phyloP scores from a whole-genome alignment of 1,139 yeast species.

The Geotrichum phurueaensis region DNA sequence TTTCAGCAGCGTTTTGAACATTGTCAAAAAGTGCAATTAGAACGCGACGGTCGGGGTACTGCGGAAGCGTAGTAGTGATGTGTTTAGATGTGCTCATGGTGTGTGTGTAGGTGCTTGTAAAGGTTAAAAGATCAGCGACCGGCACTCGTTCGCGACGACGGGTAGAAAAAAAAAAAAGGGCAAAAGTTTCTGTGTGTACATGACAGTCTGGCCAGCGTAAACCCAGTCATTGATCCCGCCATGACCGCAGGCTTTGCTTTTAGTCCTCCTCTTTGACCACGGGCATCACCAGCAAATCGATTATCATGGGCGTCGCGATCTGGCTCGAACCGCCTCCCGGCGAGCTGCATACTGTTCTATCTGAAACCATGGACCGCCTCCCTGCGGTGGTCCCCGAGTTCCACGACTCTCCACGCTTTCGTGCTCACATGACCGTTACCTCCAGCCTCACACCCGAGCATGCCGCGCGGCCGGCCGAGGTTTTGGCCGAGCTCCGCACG shows the following conservation, averaged over 20 bases:
- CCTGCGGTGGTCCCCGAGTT: background rate
- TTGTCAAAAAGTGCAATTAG: slow-evolving; percentile 39
- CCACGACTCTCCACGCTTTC: background rate
- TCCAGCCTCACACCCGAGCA: background rate
- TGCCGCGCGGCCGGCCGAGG: background rate
- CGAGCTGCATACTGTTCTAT: background rate
- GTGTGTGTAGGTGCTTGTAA: background rate
- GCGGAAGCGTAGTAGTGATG: slow-evolving; percentile 36
- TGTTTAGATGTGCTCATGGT: slow-evolving; percentile 3
- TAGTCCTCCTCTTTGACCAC: background rate
- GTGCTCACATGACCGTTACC: slow-evolving; percentile 7
- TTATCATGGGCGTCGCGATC: slow-evolving; percentile 5
- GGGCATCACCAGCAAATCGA: background rate
- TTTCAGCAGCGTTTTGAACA: slow-evolving; percentile 34
- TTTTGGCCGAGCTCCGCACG: background rate
- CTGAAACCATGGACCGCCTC: background rate
- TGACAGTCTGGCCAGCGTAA: background rate
- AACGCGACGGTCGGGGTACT: slow-evolving; percentile 38
- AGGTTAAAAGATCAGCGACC: background rate
- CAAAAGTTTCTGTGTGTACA: background rate
- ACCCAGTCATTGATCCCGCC: background rate
- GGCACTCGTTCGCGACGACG: background rate
- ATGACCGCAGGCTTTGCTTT: too few species aligned
- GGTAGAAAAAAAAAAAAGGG: background rate
- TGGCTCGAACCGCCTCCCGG: slow-evolving; percentile 6